A percentile compares a stretch with the other conserved stretches of the same genome.
Evolutionary conservation across 345 rosid species (phyloP).

Genomic region (Murraya paniculata): DNA sequence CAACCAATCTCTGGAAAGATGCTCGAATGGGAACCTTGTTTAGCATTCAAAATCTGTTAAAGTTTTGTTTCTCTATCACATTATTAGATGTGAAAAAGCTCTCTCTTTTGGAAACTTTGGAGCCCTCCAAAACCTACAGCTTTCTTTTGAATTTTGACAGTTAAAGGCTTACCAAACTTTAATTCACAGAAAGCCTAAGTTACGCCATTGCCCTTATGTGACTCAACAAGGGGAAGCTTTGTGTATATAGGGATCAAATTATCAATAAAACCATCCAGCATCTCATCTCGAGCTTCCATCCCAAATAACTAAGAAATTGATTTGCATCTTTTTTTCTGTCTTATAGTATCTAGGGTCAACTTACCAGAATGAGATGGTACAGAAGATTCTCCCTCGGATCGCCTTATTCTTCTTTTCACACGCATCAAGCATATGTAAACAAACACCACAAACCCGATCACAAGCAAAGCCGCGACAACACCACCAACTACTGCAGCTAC

Average conservation of each 20-base stretch:
- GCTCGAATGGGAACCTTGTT: not conserved
- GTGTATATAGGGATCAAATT: not conserved
- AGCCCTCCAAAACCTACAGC: not conserved
- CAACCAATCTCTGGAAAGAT: not conserved
- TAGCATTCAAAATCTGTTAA: not conserved
- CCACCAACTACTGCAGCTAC: slow-evolving; percentile 39
- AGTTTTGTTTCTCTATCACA: not conserved
- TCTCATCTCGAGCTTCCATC: not conserved
- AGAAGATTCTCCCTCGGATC: slow-evolving; percentile 37
- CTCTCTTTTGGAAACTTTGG: not conserved
- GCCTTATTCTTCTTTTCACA: slow-evolving; percentile 24
- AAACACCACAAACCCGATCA: slow-evolving; percentile 24
- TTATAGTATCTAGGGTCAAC: slow-evolving; percentile 1
- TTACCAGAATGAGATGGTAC: slow-evolving; percentile 34
- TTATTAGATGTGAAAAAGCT: not conserved
- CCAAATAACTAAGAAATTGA: not conserved
- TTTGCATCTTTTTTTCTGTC: not conserved
- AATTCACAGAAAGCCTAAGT: not conserved
- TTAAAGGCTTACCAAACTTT: not conserved
- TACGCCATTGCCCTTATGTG: not conserved
- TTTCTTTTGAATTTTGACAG: not conserved
- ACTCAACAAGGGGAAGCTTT: not conserved
- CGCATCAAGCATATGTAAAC: slow-evolving; percentile 47
- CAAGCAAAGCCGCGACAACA: slow-evolving; percentile 37
- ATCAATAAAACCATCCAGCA: not conserved